These are phyloP conservation scores for Cicer chorassanicum DNA, from an alignment of 306 rosid genomes.

Conservation along the genomic window DNA sequence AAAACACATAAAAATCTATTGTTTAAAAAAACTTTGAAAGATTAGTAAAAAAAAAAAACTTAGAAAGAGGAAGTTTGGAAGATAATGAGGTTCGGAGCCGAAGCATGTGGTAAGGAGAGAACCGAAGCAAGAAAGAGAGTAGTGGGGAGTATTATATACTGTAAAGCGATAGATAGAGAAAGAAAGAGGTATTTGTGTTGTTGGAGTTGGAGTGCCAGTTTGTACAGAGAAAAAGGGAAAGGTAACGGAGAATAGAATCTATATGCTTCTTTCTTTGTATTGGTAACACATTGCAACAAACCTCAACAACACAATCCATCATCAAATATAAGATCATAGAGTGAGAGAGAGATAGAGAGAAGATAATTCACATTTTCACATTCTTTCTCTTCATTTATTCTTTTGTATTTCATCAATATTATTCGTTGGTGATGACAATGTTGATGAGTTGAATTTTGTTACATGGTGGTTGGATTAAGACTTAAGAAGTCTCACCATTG, in stretches of 20 bases:
- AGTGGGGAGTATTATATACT: conserved; percentile 37
- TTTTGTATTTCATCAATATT: background rate
- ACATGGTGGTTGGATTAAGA: no score
- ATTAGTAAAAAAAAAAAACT: background rate
- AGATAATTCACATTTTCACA: background rate
- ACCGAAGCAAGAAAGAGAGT: conserved; percentile 1
- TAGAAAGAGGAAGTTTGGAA: conserved; percentile 36
- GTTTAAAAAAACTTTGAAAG: conserved; percentile 4
- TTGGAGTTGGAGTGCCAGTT: background rate
- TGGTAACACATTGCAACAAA: conserved; percentile 52
- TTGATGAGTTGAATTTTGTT: conserved; percentile 23
- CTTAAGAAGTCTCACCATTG: background rate
- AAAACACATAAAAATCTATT: background rate
- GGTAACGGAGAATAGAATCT: conserved; percentile 39
- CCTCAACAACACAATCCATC: conserved; percentile 50
- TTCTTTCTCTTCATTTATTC: background rate
- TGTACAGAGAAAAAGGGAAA: conserved; percentile 48
- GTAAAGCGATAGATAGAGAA: conserved; percentile 45
- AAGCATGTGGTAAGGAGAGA: conserved; percentile 34
- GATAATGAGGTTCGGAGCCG: conserved; percentile 45
- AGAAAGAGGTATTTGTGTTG: conserved; percentile 28
- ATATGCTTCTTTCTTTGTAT: conserved; percentile 45
- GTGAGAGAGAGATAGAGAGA: conserved; percentile 9
- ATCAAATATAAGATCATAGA: conserved; percentile 22
- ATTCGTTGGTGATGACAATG: conserved; percentile 15